Evolutionary conservation across 495 filamentous ascomycete species (phyloP), one percentile per base, ranked within the genome.

Genomic region (Penicillium paxilli): DNA sequence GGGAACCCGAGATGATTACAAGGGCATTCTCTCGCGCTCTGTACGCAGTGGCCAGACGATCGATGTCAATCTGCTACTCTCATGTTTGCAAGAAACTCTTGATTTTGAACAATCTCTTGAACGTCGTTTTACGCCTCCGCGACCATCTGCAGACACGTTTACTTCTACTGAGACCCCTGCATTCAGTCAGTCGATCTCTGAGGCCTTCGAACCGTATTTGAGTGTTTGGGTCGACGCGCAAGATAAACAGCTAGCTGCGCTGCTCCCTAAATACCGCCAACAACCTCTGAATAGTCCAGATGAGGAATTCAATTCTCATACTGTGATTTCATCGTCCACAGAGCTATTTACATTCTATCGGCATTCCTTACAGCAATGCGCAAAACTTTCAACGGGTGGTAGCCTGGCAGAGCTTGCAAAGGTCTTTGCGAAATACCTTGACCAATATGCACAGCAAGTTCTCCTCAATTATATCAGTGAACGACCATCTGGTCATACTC

Each of bases 311-410:
- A 88, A 90, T 30, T 77, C 90, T 0, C 88, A 96, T 62, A 82
- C 85, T n/a, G 94, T 96, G 48, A 89, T 96, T 37, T 78, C 90
- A 2, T 97, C 93, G 0, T 96, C 95, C 3, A 96, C 93, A 42
- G 94, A 98, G 63, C 84, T 98, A 10, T 98, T 98, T 71, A 90
- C 92, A 55, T 96, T 97, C 62, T 98, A 98, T 68, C 89, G 95
- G 33, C 80, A 90, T 38, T 90, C 89, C 3, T 74, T 98, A 12
- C 88, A 91, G 4, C 95, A 98, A 72, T 98, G 94, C 66, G 91
- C 95, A 10, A 98, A 96, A 70, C 83, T 98, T 2, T 97, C 94
- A 0, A 96, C 92, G 0, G 90, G 92, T 14, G 83, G 84, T 49
- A 87, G 91, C 52, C 80, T 98, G 22, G 82, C 95, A 0, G 94